Conservation (phyloP, 306 rosid species). For the Mucuna pruriens region DNA sequence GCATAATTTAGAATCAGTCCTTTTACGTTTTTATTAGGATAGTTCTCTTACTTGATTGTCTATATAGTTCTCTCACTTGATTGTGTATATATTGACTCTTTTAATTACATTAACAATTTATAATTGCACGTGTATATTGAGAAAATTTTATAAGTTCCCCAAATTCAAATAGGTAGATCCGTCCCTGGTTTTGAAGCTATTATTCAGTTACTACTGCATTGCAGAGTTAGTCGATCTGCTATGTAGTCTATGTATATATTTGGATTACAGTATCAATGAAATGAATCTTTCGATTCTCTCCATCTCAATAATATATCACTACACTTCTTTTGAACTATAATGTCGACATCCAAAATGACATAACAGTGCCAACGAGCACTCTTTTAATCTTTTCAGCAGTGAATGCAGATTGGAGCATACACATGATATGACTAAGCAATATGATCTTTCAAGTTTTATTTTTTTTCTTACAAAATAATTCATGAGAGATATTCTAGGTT, state of each 20-base stretch:
- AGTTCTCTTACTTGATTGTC: no score
- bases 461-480: not conserved
- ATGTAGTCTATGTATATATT: not conserved
- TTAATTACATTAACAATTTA: no score
- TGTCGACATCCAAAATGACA: not conserved
- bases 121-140: no score
- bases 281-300: not conserved
- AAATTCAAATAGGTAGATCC: not conserved
- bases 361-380: not conserved
- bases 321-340: not conserved
- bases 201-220: not conserved
- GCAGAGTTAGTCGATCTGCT: not conserved
- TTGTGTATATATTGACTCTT: no score
- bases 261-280: not conserved
- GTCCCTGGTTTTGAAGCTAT: not conserved
- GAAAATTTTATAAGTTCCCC: no score
- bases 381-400: not conserved
- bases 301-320: not conserved
- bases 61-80: no score
- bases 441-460: not conserved
- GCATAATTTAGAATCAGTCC: no score
- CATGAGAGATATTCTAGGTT: not conserved
- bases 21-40: no score
- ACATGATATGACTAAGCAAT: not conserved
- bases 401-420: not conserved